These are phyloP conservation scores for Fusarium sp. DNA, from an alignment of 2,329 filamentous ascomycete species.

Conservation along the genomic window DNA sequence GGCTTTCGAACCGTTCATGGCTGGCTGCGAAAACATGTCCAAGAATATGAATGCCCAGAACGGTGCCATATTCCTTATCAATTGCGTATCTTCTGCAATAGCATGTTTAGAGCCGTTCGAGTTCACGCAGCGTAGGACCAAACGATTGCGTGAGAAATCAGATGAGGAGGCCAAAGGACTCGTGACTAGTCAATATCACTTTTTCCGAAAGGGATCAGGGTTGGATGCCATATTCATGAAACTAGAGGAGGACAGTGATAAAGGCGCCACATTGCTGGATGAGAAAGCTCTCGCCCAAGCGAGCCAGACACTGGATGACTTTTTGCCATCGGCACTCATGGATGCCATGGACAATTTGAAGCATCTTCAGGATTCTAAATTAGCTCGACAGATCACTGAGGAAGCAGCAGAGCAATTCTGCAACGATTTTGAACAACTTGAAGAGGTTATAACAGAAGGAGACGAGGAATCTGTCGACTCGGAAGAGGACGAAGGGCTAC, in stretches of 20 bases:
- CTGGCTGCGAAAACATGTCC: conserved; percentile 77
- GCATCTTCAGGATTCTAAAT: conserved; percentile 74
- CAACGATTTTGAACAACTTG: conserved; percentile 77
- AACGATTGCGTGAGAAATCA: conserved; percentile 67
- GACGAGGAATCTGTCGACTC: conserved; percentile 49
- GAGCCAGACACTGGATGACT: conserved; percentile 85
- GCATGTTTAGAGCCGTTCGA: conserved; percentile 67
- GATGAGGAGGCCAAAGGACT: conserved; percentile 67
- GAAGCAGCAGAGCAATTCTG: conserved; percentile 87
- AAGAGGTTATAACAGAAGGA: conserved; percentile 61
- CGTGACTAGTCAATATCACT: conserved; percentile 74
- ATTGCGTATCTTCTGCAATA: conserved; percentile 73
- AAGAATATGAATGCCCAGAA: conserved; percentile 68
- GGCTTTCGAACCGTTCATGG: conserved; percentile 87
- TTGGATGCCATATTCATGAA: conserved; percentile 72
- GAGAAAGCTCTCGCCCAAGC: conserved; percentile 68
- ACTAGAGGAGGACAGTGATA: conserved; percentile 55
- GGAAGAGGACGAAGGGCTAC: conserved; percentile 43
- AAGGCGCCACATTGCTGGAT: conserved; percentile 57
- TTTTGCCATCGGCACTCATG: conserved; percentile 91
- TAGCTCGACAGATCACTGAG: conserved; percentile 82
- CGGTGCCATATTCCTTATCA: conserved; percentile 76
- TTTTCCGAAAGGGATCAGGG: conserved; percentile 80
- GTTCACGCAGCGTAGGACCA: conserved; percentile 70
- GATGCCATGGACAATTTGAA: conserved; percentile 88